These are phyloP conservation scores for Neospermospora avenae DNA, from an alignment of 2,329 filamentous ascomycete genomes.

Conservation along the genomic window DNA sequence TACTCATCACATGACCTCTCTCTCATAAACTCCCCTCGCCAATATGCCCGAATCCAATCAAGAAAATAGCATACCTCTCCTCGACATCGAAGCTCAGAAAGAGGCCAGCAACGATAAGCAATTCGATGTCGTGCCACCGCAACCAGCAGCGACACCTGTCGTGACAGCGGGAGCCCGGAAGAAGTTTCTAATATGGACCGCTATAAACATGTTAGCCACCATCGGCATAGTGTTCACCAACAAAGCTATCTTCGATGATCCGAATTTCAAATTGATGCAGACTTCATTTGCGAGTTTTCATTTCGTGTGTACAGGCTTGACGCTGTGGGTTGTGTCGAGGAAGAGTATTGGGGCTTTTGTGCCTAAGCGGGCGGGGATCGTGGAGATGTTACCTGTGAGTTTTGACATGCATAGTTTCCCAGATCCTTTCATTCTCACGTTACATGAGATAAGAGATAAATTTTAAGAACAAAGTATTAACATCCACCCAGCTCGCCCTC, in stretches of 20 bases:
- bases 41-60: slow-evolving; percentile 14
- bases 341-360: slow-evolving; percentile 27
- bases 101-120: slow-evolving; percentile 13
- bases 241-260: slow-evolving; percentile 31
- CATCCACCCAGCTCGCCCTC: slow-evolving; percentile 23
- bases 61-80: slow-evolving; percentile 24
- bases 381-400: slow-evolving; percentile 30
- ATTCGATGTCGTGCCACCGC: slow-evolving; percentile 6
- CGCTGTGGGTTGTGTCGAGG: slow-evolving; percentile 26
- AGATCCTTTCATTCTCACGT: too few relatives aligned
- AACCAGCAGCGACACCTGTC: slow-evolving; percentile 1
- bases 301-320: slow-evolving; percentile 30
- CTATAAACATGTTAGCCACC: slow-evolving; percentile 28
- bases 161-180: slow-evolving; percentile 8
- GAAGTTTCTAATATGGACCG: slow-evolving; percentile 25
- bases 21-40: neutral
- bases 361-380: slow-evolving; percentile 26
- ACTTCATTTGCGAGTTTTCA: slow-evolving; percentile 29
- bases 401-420: too few relatives aligned
- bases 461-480: neutral
- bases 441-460: too few relatives aligned
- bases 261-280: slow-evolving; percentile 31
- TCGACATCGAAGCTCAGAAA: slow-evolving; percentile 22
- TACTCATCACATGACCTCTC: slow-evolving; percentile 15
- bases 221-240: slow-evolving; percentile 33